These are phyloP conservation scores for Chaetomiaceae sp. DNA, from an alignment of 2,329 filamentous ascomycete species.

Conservation along the genomic window DNA sequence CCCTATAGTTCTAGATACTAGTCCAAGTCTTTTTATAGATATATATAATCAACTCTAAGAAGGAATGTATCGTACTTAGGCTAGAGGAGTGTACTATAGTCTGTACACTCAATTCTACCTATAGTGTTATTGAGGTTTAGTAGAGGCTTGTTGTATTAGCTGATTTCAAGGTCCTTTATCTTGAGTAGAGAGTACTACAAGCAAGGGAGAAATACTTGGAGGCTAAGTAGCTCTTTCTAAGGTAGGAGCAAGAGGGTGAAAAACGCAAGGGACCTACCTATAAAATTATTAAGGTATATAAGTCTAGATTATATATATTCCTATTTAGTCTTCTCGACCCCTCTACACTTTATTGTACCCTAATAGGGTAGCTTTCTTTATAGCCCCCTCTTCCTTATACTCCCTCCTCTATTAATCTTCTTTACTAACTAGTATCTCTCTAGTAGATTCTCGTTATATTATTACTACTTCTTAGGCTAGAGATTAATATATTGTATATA, in stretches of 20 bases:
- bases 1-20: background rate
- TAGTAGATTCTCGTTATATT: constrained; percentile 8
- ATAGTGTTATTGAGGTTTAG: constrained; percentile 11
- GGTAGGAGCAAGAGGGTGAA: constrained; percentile 8
- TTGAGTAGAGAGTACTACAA: background rate
- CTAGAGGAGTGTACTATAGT: constrained; percentile 5
- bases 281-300: constrained; percentile 8
- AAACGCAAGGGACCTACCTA: constrained; percentile 6
- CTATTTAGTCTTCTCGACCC: no score
- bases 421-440: constrained; percentile 6
- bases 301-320: no score
- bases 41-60: constrained; percentile 3
- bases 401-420: constrained; percentile 4
- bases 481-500: background rate
- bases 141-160: constrained; percentile 3
- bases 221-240: constrained; percentile 1
- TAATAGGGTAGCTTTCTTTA: no score
- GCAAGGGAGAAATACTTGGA: background rate
- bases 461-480: background rate
- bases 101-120: constrained; percentile 1
- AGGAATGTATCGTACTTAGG: constrained; percentile 6
- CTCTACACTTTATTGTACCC: no score
- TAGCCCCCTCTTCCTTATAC: background rate
- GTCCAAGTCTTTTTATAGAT: constrained; percentile 1
- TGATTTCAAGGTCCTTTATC: constrained; percentile 9